Evolutionary conservation across 352 stramenopile species (phyloP), one percentile per base, ranked within the genome.

Genomic region (Globisporangium ultimum): DNA sequence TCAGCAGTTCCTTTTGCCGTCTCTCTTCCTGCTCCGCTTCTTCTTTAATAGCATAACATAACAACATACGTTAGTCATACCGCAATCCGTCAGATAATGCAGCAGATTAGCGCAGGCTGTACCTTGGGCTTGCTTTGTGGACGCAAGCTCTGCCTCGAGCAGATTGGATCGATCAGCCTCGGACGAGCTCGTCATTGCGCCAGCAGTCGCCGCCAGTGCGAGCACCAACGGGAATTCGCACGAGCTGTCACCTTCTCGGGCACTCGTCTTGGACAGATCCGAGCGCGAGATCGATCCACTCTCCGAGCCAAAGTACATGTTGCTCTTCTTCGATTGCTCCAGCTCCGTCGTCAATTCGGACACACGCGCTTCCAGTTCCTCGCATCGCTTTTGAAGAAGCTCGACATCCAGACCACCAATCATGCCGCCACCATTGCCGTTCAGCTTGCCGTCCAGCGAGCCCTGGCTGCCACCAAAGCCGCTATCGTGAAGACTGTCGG

Each of bases 211-310:
- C 38, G 86, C 84, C 11, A 95, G 60, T 11, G 84, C 86, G 14
- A 95, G 56, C 20, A 92, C 84, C 21, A 95, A 65, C 22, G 86
- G 86, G 60, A 95, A 93, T 52, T 95, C 84, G 48, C 76, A 93
- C 18, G 78, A 90, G 18, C 80, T 90, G 54, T 89, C 81, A 20
- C 67, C 80, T 50, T 83, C 84, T 17, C 71, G 78, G 22, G 67
- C 74, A 28, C 83, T 90, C 0, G 70, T 73, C 64, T 91, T 89
- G 15, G 84, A 93, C 47, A 83, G 52, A 55, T 92, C 83, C 0
- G 82, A 92, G 0, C 67, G 78, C 8, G 71, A 68, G 40, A 89
- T 85, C 14, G 79, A 91, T 15, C 76, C 78, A 48, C 76, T 86
- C 52, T 81, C 82, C 1, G 80, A 92, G 14, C 78, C 84, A 56